Evolutionary conservation across 164 flowering plant species (phyloP).

Genomic region (Piper betle): DNA sequence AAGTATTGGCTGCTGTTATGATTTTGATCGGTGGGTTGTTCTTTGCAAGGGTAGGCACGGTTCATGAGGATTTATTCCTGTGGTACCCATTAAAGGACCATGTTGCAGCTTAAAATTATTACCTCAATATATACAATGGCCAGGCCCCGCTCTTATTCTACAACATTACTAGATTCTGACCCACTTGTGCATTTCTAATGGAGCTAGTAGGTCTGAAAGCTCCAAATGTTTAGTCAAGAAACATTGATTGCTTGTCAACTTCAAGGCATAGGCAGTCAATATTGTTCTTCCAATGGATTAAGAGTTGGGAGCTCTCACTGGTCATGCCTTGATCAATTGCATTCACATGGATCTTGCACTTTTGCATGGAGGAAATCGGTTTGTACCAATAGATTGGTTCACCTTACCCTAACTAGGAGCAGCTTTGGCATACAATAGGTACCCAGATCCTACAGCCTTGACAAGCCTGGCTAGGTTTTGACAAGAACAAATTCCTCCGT

Average conservation of each 20-base stretch:
- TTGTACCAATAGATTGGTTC: background rate
- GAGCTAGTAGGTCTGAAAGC: background rate
- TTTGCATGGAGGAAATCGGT: background rate
- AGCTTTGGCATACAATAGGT: no score
- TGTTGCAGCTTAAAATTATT: background rate
- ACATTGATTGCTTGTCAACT: background rate
- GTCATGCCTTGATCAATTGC: background rate
- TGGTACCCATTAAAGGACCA: background rate
- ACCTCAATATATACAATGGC: background rate
- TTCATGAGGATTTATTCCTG: background rate
- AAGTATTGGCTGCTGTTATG: background rate
- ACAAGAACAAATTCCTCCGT: background rate
- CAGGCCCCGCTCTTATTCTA: background rate
- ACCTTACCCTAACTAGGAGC: background rate
- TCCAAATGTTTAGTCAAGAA: background rate
- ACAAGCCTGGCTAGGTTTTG: background rate
- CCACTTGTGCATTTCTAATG: background rate
- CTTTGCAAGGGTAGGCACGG: no score
- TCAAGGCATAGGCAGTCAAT: background rate
- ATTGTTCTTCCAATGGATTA: no score
- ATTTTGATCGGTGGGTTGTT: background rate
- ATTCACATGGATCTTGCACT: no score
- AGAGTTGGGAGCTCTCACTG: background rate
- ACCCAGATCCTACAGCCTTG: background rate
- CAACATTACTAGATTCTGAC: background rate